Percentiles rank a stretch among this genome's conserved stretches.
phyloP scores from a whole-genome alignment of 1,284 basidiomycete species.

The Vanrija humicola region DNA sequence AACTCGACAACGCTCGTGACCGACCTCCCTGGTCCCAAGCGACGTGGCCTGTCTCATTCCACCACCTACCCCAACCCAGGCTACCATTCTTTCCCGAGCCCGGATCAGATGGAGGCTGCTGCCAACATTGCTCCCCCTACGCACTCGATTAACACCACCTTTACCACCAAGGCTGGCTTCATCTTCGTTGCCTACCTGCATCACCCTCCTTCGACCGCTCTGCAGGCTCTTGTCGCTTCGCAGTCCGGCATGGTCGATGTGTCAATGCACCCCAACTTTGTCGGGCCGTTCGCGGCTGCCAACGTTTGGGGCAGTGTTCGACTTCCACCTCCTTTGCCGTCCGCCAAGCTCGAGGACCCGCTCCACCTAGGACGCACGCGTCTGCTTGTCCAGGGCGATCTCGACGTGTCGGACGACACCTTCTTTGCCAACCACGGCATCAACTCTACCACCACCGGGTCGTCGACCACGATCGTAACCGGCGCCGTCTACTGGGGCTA shows the following conservation, averaged over 20 bases:
- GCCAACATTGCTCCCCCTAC: slow-evolving; percentile 8
- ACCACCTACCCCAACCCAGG: too few relatives aligned
- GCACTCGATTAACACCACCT: slow-evolving; percentile 32
- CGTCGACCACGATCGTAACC: slow-evolving; percentile 22
- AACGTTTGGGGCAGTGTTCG: slow-evolving; percentile 37
- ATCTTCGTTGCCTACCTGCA: slow-evolving; percentile 39
- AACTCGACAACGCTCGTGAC: slow-evolving; percentile 11
- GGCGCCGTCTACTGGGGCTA: slow-evolving; percentile 30
- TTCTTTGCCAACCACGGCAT: slow-evolving; percentile 23
- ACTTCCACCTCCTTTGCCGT: slow-evolving; percentile 15
- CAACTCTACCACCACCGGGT: slow-evolving; percentile 17
- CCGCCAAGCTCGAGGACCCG: slow-evolving; percentile 21
- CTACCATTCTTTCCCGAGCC: too few relatives aligned
- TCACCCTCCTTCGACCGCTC: slow-evolving; percentile 32
- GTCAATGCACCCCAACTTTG: slow-evolving; percentile 40
- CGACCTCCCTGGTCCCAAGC: slow-evolving; percentile 11
- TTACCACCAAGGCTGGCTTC: slow-evolving; percentile 40
- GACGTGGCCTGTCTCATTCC: not conserved
- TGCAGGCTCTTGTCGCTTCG: slow-evolving; percentile 30
- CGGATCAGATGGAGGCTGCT: too few relatives aligned
- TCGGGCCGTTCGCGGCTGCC: slow-evolving; percentile 41
- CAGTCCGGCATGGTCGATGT: slow-evolving; percentile 37
- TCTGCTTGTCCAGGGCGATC: slow-evolving; percentile 20
- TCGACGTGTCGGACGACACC: slow-evolving; percentile 20
- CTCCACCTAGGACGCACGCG: slow-evolving; percentile 17